Evolutionary conservation across 805 yeast species (phyloP).

Genomic region (Kuraishia piskuri): DNA sequence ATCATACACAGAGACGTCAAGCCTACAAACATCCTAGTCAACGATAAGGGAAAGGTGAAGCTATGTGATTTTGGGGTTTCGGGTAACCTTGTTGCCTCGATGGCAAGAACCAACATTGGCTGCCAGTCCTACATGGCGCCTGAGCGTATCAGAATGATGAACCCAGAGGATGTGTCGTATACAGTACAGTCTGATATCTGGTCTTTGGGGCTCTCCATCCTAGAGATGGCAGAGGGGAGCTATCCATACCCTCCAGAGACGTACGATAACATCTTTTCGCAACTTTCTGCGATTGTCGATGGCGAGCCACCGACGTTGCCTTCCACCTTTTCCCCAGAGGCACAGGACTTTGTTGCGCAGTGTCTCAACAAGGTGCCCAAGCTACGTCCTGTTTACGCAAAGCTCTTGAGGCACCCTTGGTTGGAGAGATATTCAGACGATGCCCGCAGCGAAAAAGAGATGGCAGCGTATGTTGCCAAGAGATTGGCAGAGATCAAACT

Average conservation of each 20-base stretch:
- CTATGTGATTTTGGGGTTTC: conserved; percentile 95
- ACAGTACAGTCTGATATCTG: conserved; percentile 93
- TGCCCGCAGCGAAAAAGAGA: conserved; percentile 14
- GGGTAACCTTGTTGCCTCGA: conserved; percentile 89
- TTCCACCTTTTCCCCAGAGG: conserved; percentile 58
- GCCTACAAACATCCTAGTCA: conserved; percentile 87
- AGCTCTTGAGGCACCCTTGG: conserved; percentile 82
- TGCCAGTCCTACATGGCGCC: conserved; percentile 99
- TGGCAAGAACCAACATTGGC: conserved; percentile 93
- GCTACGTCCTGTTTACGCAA: conserved; percentile 71
- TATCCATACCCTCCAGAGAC: conserved; percentile 98
- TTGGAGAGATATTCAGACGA: conserved; percentile 40
- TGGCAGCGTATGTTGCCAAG: conserved; percentile 24
- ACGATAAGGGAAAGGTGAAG: conserved; percentile 73
- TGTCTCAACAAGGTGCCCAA: conserved; percentile 78
- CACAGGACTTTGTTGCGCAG: conserved; percentile 69
- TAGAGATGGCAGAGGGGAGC: conserved; percentile 84
- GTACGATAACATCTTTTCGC: conserved; percentile 82
- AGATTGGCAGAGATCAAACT: conserved; percentile 22
- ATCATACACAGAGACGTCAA: conserved; percentile 95
- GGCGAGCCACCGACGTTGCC: conserved; percentile 87
- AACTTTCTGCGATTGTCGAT: conserved; percentile 92
- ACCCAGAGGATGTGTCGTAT: conserved; percentile 72
- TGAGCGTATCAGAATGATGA: conserved; percentile 73
- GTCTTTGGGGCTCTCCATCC: conserved; percentile 81